phyloP scores from a whole-genome alignment of 2,329 filamentous ascomycete genomes.

The Ophiocordyceps camponoti-saundersi region DNA sequence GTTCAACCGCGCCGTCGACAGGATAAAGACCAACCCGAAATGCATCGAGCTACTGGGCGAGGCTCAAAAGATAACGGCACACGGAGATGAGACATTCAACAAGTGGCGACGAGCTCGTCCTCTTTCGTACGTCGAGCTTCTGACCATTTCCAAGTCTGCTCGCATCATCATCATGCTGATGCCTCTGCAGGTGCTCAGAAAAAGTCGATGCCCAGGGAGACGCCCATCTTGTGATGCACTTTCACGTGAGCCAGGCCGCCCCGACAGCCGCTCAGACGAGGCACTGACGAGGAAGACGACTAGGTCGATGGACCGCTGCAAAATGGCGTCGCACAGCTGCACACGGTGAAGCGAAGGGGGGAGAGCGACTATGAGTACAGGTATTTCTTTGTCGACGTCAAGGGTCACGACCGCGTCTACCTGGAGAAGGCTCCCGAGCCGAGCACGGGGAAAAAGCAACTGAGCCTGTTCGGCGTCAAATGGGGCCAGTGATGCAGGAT shows the following conservation, averaged over 20 bases:
- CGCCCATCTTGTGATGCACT: constrained; percentile 72
- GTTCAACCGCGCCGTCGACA: constrained; percentile 74
- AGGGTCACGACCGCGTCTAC: constrained; percentile 48
- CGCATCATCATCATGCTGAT: constrained; percentile 9
- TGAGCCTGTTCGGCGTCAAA: constrained; percentile 45
- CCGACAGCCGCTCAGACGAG: not conserved
- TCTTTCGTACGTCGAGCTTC: constrained; percentile 28
- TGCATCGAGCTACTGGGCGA: constrained; percentile 64
- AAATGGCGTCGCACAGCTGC: constrained; percentile 56
- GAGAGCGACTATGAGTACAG: constrained; percentile 59
- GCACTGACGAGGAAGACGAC: constrained; percentile 5
- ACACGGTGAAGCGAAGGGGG: constrained; percentile 54
- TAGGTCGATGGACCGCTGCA: constrained; percentile 63
- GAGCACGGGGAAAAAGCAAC: constrained; percentile 21
- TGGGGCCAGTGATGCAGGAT: constrained; percentile 20
- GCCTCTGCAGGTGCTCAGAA: constrained; percentile 37
- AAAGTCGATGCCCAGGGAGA: constrained; percentile 58
- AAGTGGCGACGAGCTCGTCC: constrained; percentile 59
- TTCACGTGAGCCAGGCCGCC: constrained; percentile 42
- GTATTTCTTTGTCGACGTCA: constrained; percentile 65
- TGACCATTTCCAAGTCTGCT: not conserved
- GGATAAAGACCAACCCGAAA: constrained; percentile 54
- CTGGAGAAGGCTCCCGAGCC: constrained; percentile 38
- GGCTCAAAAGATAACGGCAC: constrained; percentile 56
- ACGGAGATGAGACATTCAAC: constrained; percentile 65